A percentile compares a stretch with the other conserved stretches of the same genome.
phyloP scores from a whole-genome alignment of 257 asterid species.

The Solanum phureja region DNA sequence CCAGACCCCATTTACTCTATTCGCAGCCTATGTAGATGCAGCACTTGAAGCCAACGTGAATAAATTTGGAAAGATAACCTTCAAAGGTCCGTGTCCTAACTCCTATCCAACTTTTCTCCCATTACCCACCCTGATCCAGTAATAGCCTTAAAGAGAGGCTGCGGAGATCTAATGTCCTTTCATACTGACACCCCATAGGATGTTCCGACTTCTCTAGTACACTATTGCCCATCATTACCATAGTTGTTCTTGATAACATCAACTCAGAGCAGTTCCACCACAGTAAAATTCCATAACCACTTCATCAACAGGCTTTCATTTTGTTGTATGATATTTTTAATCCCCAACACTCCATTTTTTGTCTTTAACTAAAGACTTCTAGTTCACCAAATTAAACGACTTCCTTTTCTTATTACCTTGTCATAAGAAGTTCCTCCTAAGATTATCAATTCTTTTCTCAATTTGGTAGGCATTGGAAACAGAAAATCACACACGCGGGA shows the following conservation, averaged over 20 bases:
- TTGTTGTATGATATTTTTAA: neutral
- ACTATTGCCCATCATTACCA: neutral
- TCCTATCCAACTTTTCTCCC: neutral
- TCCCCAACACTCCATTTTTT: neutral
- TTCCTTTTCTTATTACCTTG: neutral
- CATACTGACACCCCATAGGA: neutral
- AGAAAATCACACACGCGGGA: neutral
- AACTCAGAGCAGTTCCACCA: neutral
- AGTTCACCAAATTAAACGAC: neutral
- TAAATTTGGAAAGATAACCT: neutral
- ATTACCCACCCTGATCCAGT: neutral
- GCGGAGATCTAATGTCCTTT: neutral
- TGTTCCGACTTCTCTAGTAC: neutral
- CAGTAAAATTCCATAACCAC: neutral
- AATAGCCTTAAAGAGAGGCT: neutral
- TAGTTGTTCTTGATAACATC: neutral
- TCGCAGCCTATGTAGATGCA: neutral
- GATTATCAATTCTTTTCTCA: neutral
- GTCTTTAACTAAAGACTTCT: neutral
- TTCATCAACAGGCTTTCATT: neutral
- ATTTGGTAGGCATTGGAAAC: neutral
- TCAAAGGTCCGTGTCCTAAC: neutral
- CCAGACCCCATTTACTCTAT: neutral
- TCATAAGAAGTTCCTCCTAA: neutral
- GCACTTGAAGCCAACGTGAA: neutral